Percentiles rank a stretch among this genome's conserved stretches.
Evolutionary conservation across 441 rosid species (phyloP).

Genomic region (Syzygium malaccense): DNA sequence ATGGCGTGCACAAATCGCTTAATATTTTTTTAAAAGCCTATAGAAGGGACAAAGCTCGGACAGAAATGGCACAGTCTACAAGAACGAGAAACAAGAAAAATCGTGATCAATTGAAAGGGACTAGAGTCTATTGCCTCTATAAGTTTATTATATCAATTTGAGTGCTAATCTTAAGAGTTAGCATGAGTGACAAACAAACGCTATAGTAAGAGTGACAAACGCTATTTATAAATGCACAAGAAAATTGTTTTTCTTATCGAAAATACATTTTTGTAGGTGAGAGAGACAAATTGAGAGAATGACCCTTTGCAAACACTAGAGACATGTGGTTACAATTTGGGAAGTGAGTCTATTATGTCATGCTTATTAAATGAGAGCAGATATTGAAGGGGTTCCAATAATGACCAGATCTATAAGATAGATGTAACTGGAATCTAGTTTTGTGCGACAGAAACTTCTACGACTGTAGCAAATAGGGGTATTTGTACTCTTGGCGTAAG

Average conservation of each 20-base stretch:
- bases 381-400: neutral
- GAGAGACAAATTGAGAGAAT: neutral
- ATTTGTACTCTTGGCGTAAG: neutral
- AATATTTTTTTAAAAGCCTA: too few relatives aligned
- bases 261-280: neutral
- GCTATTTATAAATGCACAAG: neutral
- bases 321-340: neutral
- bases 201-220: neutral
- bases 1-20: too few relatives aligned
- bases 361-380: neutral
- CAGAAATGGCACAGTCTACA: neutral
- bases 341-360: neutral
- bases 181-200: neutral
- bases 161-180: neutral
- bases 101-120: neutral
- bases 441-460: neutral
- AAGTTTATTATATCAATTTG: neutral
- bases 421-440: neutral
- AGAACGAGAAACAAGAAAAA: neutral
- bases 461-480: neutral
- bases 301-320: neutral
- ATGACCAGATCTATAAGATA: neutral
- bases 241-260: neutral
- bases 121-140: neutral
- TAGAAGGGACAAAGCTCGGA: neutral